Evolutionary conservation across 83 land plant species (phyloP).

Genomic region (Isoetes engelmannii): DNA sequence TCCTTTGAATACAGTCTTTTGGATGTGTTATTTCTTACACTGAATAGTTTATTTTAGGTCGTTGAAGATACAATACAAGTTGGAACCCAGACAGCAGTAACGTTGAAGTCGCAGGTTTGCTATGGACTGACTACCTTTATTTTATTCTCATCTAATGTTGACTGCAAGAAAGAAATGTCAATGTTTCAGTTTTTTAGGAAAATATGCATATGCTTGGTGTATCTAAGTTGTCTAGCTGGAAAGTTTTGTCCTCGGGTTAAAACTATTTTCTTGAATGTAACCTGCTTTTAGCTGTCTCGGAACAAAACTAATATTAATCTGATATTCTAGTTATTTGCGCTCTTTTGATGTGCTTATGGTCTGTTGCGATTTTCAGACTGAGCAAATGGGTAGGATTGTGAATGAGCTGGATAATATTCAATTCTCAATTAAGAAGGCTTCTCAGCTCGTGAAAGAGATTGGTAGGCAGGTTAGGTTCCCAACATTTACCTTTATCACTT

Average conservation of each 20-base stretch:
- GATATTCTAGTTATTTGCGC: too few relatives aligned
- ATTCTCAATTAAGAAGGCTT: constrained; percentile 76
- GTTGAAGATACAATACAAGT: constrained; percentile 75
- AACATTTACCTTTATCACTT: background rate
- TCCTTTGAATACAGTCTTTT: background rate
- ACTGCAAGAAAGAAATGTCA: too few relatives aligned
- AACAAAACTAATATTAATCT: too few relatives aligned
- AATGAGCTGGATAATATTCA: constrained; percentile 80
- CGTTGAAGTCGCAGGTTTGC: constrained; percentile 69
- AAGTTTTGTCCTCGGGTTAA: too few relatives aligned
- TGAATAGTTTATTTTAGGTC: constrained; percentile 34
- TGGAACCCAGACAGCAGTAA: constrained; percentile 78
- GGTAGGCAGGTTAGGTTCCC: constrained; percentile 55
- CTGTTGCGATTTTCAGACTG: constrained; percentile 42
- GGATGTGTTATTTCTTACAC: background rate
- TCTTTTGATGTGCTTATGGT: background rate
- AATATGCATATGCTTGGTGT: too few relatives aligned
- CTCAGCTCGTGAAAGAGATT: constrained; percentile 67
- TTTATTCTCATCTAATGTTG: too few relatives aligned
- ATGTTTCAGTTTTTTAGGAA: too few relatives aligned
- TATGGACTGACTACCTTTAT: background rate
- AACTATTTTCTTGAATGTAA: too few relatives aligned
- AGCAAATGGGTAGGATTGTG: constrained; percentile 73
- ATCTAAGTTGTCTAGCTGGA: too few relatives aligned
- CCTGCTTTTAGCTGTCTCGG: too few relatives aligned